Evolutionary conservation across 83 land plant genomes (phyloP), one percentile per base, ranked within the genome.

Genomic region (Picea engelmannii): DNA sequence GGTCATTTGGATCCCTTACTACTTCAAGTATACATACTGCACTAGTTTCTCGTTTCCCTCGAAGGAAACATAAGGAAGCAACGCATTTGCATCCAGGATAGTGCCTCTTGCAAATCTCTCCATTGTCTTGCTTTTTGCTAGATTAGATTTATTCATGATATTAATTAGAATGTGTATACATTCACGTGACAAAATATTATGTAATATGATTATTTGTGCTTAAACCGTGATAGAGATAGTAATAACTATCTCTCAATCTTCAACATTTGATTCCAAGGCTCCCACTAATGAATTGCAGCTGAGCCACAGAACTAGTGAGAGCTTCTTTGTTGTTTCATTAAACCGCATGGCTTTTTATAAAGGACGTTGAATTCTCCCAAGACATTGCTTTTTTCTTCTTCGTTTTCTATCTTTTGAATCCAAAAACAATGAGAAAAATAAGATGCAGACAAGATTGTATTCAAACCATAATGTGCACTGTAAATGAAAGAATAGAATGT

Each of bases 341-440:
- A 79, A 79, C 13, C 73, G 15, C 65, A 52, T 12, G 81, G 81
- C 12, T 65, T 79, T 24, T 63, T 63, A 24, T 21, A 65, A 5
- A 79, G 2, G 7, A 79, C 81, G 17, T 49, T 73, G 10, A 65
- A 40, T 61, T 79, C 81, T 40, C 73, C 81, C 17, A 79, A 21
- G 4, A 65, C 31, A 7, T 44, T 44, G 4, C 81, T 73, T 27
- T 27, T 59, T 79, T 61, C 16, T 31, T 31, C 35, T 79, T 6
- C 75, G 12, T 63, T 79, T 66, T 23, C 69, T 40, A 79, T 49
- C 84, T n/a, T 65, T 73, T 79, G 44, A 31, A 31, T 31, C 35
- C 35, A 31, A 31, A 31, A 31, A 31, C 35, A 31, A 31, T 31
- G 35, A 10, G 60, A 7, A 47, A 16, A 13, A 5, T 2, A 23